These are phyloP conservation scores for Leptographium radiaticola DNA, from an alignment of 2,329 filamentous ascomycete genomes.

Conservation along the genomic window DNA sequence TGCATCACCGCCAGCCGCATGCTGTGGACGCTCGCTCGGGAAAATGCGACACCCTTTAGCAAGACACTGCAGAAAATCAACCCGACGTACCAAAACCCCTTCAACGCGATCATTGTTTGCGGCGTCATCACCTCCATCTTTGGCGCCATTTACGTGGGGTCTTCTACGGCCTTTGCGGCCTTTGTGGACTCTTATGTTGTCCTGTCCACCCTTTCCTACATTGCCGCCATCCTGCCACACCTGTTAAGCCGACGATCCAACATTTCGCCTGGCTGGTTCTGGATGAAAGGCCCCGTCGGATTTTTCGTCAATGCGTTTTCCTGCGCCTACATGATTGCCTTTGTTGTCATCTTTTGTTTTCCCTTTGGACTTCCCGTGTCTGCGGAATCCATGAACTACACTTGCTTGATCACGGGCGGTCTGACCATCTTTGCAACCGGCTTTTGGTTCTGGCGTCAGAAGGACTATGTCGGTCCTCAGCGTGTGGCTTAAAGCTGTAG, in stretches of 20 bases:
- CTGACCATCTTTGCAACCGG: neutral
- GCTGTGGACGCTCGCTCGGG: constrained; percentile 44
- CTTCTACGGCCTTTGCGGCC: constrained; percentile 23
- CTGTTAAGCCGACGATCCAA: neutral
- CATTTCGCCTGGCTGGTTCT: neutral
- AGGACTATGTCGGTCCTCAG: neutral
- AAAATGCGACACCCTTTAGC: constrained; percentile 45
- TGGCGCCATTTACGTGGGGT: constrained; percentile 42
- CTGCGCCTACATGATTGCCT: neutral
- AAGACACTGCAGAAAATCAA: constrained; percentile 38
- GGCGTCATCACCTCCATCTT: constrained; percentile 36
- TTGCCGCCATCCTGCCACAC: neutral
- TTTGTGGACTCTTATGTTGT: neutral
- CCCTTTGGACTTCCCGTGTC: neutral
- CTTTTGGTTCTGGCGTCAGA: neutral
- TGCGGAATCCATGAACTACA: neutral
- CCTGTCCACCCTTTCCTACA: neutral
- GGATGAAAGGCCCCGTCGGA: neutral
- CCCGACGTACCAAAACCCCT: constrained; percentile 39
- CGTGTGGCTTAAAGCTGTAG: no score
- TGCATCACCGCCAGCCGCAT: neutral
- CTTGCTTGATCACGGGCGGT: neutral
- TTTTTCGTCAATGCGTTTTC: neutral
- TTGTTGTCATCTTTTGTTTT: neutral
- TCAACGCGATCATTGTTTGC: constrained; percentile 43